Base-by-base conservation (phyloP, 805 yeast genomes). In the Lipomyces anomalus region DNA sequence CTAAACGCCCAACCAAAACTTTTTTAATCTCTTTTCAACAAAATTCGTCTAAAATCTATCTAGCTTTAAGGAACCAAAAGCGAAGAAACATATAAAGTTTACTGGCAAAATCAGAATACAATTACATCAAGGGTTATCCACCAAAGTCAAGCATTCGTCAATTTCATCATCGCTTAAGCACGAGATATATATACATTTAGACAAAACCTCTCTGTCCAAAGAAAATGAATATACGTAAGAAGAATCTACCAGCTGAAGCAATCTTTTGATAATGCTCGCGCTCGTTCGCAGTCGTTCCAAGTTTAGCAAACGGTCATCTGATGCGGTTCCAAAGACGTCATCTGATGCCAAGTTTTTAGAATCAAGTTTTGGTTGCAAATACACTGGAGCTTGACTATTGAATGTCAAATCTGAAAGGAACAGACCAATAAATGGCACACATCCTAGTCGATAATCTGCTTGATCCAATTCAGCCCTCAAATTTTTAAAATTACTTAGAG, bases 221-320 rank as follows among this genome's bases (percentile, higher is more conserved):
- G 67, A 11, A 69, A 59, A 5, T 17, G 13, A 44, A 67, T 87
- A 89, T 47, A 82, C 71, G 38, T 72, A 72, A 0, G 95, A 79
- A 88, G 95, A 86, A 58, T 86, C 95, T 41, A 89, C 85, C 57
- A 83, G 77, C 59, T 84, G 84, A 32, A 87, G 74, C 45, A 89
- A 73, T 6, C 81, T 78, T 61, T 84, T 82, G 30, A 86, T 86
- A 40, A 87, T 79, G 49, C 78, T 76, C 3, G 95, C 87, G 6
- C 86, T 74, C 3, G 82, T 79, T 50, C 82, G 72, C 65, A 84
- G 84, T 54, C 87, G 82, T 39, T 83, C 79, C 60, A 89, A 81
- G 61, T 89, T 88, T 51, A 90, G 73, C 42, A 84, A 55, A 44
- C n/a, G 42, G 44, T n/a, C 35, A 30, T 20, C 18, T 30, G 35